A percentile compares a stretch with the other conserved stretches of the same genome.
Evolutionary conservation across 148 eudicot genomes (phyloP).

Genomic region (Silene uniflora): DNA sequence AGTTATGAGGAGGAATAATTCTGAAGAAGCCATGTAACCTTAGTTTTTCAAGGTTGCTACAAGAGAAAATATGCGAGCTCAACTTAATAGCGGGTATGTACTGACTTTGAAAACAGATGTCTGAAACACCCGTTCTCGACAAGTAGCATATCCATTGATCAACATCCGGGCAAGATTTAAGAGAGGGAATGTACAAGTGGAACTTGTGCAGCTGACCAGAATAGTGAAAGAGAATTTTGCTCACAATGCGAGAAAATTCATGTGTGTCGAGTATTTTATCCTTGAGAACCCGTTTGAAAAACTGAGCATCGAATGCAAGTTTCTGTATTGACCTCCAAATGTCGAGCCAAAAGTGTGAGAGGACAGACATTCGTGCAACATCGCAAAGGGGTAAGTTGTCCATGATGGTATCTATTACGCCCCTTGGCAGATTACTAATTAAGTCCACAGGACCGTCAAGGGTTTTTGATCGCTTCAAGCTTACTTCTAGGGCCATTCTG

Average conservation of each 20-base stretch:
- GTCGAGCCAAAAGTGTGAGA: conserved; percentile 27
- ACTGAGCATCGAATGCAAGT: conserved; percentile 19
- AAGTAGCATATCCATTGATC: not conserved
- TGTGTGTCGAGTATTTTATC: not conserved
- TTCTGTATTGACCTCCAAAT: conserved; percentile 24
- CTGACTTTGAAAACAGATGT: not conserved
- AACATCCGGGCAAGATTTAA: not conserved
- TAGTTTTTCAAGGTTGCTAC: no score
- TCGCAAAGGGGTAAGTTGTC: conserved; percentile 26
- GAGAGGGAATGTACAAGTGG: not conserved
- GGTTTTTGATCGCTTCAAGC: conserved; percentile 5
- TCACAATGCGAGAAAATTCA: not conserved
- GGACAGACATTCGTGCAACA: conserved; percentile 27
- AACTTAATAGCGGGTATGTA: not conserved
- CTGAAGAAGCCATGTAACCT: not conserved
- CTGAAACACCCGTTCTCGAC: not conserved
- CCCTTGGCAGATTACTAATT: conserved; percentile 23
- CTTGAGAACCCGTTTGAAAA: conserved; percentile 10
- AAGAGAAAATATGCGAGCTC: no score
- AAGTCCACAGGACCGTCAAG: conserved; percentile 6
- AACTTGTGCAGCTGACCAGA: no score
- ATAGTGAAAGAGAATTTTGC: no score
- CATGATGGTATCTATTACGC: conserved; percentile 19
- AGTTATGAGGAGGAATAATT: not conserved
- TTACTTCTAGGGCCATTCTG: no score